Conservation (phyloP, 169 alveolate genomes). For the Plasmodium cynomolgi region DNA sequence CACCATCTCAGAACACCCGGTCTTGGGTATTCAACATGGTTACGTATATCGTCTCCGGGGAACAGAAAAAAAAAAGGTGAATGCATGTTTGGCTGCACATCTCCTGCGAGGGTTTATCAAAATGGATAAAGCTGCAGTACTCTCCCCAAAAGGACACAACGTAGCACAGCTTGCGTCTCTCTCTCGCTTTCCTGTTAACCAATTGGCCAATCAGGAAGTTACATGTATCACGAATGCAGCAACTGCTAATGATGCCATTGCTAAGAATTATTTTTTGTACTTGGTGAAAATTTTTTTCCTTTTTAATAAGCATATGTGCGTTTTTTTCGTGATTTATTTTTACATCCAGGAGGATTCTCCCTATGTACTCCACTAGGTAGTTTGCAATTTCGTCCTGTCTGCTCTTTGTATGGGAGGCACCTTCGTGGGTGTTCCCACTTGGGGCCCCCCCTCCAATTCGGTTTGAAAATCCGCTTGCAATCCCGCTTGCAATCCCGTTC, state of each 20-base stretch:
- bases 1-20: neutral
- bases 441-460: neutral
- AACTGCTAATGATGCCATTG: conserved; percentile 46
- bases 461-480: neutral
- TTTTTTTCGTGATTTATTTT: conserved; percentile 30
- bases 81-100: conserved; percentile 24
- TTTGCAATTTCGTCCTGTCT: conserved; percentile 16
- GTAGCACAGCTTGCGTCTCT: conserved; percentile 20
- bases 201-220: conserved; percentile 27
- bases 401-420: neutral
- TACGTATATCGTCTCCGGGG: neutral
- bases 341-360: conserved; percentile 59
- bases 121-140: conserved; percentile 42
- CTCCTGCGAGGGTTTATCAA: conserved; percentile 39
- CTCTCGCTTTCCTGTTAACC: neutral
- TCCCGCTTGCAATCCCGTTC: neutral
- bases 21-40: conserved; percentile 10
- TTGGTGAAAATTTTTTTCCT: conserved; percentile 17
- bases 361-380: conserved; percentile 67
- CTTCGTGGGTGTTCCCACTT: neutral
- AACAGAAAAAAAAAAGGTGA: conserved; percentile 28
- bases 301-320: conserved; percentile 17
- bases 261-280: conserved; percentile 67
- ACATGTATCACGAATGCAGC: neutral
- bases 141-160: conserved; percentile 38